Percentiles rank a stretch among this genome's conserved stretches.
Evolutionary conservation across 352 stramenopile genomes (phyloP).

Genomic region (Globisporangium heterothallicum): DNA sequence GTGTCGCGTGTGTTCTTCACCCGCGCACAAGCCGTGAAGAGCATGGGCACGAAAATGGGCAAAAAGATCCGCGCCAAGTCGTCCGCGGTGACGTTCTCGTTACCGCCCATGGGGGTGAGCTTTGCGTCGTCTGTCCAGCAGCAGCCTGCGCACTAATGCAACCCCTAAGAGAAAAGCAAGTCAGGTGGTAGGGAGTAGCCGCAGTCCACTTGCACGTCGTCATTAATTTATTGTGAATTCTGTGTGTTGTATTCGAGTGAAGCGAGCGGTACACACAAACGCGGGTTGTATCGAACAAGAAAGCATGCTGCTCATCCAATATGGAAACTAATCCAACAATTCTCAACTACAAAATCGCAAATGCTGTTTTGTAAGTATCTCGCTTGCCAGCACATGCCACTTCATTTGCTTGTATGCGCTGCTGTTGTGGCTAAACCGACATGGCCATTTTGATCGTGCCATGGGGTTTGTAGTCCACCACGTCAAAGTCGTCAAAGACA

Average conservation of each 20-base stretch:
- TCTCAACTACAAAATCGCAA: no score
- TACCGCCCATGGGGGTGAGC: conserved; percentile 63
- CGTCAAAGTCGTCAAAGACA: conserved; percentile 93
- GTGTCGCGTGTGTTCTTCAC: conserved; percentile 47
- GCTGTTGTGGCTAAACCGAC: conserved; percentile 73
- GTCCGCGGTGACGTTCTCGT: conserved; percentile 53
- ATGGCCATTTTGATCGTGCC: conserved; percentile 99
- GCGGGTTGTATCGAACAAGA: no score
- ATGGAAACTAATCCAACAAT: no score
- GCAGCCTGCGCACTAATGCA: conserved; percentile 14
- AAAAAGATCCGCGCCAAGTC: conserved; percentile 59
- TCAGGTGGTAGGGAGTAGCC: background rate
- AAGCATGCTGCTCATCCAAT: no score
- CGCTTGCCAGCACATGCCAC: no score
- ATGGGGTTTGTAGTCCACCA: conserved; percentile 95
- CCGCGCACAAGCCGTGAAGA: conserved; percentile 53
- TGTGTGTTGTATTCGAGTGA: no score
- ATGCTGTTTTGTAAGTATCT: no score
- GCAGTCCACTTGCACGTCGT: no score
- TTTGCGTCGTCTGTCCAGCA: conserved; percentile 56
- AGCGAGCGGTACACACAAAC: no score
- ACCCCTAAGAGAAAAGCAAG: background rate
- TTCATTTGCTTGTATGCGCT: background rate
- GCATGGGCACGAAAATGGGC: conserved; percentile 49
- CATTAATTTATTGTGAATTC: conserved; percentile 13